phyloP scores from a whole-genome alignment of 2,329 filamentous ascomycete species.

The Verticillium isaacii region DNA sequence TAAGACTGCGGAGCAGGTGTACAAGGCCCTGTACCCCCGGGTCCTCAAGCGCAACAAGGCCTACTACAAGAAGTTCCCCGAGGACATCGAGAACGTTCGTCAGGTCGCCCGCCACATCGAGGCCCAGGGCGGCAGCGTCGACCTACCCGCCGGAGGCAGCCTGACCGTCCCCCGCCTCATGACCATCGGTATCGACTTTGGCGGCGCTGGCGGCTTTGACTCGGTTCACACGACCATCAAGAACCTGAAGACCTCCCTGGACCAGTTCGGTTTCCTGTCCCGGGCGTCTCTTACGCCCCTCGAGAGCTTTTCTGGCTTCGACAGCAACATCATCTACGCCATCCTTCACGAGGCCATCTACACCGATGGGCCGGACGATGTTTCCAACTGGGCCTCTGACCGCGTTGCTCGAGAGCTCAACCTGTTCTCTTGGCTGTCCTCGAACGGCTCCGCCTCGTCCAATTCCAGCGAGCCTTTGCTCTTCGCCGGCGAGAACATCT shows the following conservation, averaged over 20 bases:
- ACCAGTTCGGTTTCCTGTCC: slow-evolving; percentile 69
- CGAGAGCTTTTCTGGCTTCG: slow-evolving; percentile 64
- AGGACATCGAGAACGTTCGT: slow-evolving; percentile 67
- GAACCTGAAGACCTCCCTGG: slow-evolving; percentile 66
- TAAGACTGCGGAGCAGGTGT: slow-evolving; percentile 68
- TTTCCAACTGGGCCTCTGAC: slow-evolving; percentile 72
- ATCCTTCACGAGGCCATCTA: slow-evolving; percentile 87
- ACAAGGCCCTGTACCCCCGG: slow-evolving; percentile 65
- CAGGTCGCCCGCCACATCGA: slow-evolving; percentile 61
- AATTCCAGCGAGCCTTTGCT: slow-evolving; percentile 47
- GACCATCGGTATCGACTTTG: slow-evolving; percentile 73
- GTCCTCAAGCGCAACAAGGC: slow-evolving; percentile 67
- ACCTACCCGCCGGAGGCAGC: slow-evolving; percentile 67
- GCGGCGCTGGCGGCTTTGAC: slow-evolving; percentile 73
- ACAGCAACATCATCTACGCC: slow-evolving; percentile 76
- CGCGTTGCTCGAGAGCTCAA: slow-evolving; percentile 49
- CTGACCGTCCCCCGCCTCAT: slow-evolving; percentile 72
- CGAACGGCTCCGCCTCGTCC: slow-evolving; percentile 28
- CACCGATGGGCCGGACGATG: slow-evolving; percentile 58
- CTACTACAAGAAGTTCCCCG: slow-evolving; percentile 83
- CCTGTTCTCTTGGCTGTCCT: slow-evolving; percentile 47
- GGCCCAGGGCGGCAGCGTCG: slow-evolving; percentile 45
- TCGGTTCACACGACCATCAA: slow-evolving; percentile 69
- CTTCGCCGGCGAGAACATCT: slow-evolving; percentile 93
- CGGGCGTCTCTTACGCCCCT: slow-evolving; percentile 65